Evolutionary conservation across 2,329 filamentous ascomycete genomes (phyloP).

Genomic region (Curvularia sp.): DNA sequence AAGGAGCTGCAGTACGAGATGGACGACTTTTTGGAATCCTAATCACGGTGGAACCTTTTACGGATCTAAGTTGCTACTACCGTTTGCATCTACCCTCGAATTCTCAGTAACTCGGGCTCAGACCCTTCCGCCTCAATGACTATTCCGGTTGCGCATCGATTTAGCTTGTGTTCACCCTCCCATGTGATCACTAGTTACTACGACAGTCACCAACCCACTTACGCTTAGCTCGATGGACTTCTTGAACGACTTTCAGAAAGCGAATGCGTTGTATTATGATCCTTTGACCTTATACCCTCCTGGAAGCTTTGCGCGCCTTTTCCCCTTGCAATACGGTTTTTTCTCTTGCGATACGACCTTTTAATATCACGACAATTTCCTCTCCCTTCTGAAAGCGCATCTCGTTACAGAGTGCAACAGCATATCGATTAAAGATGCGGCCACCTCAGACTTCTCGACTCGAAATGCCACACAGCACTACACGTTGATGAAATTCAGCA

Average conservation of each 20-base stretch:
- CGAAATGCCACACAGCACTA: neutral
- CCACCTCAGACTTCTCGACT: neutral
- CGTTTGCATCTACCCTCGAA: neutral
- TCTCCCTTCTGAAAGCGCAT: neutral
- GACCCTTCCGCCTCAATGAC: neutral
- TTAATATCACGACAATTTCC: neutral
- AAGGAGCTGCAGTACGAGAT: slow-evolving; percentile 38
- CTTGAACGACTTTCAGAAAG: neutral
- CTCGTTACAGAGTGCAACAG: neutral
- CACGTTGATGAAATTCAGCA: neutral
- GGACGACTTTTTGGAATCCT: slow-evolving; percentile 32
- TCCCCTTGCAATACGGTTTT: neutral
- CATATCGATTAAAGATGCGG: neutral
- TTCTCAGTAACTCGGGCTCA: neutral
- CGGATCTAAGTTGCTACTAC: neutral
- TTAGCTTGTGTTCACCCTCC: slow-evolving; percentile 13
- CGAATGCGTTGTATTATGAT: slow-evolving; percentile 5
- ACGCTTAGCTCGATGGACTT: slow-evolving; percentile 3
- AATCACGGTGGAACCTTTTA: neutral
- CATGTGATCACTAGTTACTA: slow-evolving; percentile 15
- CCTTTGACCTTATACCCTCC: neutral
- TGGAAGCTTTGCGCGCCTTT: neutral
- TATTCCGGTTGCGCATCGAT: slow-evolving; percentile 21
- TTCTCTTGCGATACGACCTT: neutral
- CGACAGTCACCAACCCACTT: slow-evolving; percentile 9